Evolutionary conservation across 1,284 basidiomycete species (phyloP).

Genomic region (Apiotrichum akiyoshidainum): DNA sequence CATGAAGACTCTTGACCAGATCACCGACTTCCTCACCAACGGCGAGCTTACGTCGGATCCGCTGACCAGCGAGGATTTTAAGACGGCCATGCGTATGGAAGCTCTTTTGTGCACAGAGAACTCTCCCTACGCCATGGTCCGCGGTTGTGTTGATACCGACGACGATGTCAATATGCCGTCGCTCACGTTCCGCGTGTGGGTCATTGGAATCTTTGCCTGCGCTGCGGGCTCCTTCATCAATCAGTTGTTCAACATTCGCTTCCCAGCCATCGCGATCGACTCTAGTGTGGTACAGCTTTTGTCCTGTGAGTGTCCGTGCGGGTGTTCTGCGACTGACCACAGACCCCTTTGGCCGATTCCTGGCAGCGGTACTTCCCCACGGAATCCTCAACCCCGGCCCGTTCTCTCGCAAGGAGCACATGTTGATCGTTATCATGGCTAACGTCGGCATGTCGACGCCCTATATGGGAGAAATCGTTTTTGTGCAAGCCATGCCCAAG

Average conservation of each 20-base stretch:
- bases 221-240: constrained; percentile 66
- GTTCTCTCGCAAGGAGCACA: constrained; percentile 54
- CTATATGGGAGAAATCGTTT: constrained; percentile 49
- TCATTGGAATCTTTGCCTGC: constrained; percentile 57
- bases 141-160: constrained; percentile 71
- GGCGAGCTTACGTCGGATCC: constrained; percentile 13
- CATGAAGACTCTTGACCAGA: constrained; percentile 10
- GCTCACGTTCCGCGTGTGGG: constrained; percentile 80
- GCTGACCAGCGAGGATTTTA: constrained; percentile 17
- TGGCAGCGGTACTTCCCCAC: constrained; percentile 17
- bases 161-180: constrained; percentile 75
- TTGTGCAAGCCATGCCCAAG: constrained; percentile 33
- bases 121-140: constrained; percentile 83
- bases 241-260: constrained; percentile 51
- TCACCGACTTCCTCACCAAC: constrained; percentile 16
- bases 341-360: constrained; percentile 30
- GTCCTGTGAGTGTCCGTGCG: constrained; percentile 22
- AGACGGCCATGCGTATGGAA: constrained; percentile 36
- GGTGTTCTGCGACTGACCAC: constrained; percentile 11
- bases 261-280: constrained; percentile 31
- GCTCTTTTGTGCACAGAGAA: constrained; percentile 38
- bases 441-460: constrained; percentile 36
- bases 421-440: constrained; percentile 44
- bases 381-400: constrained; percentile 53
- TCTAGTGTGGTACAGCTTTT: constrained; percentile 38